These are phyloP conservation scores for Syzygium grande DNA, from an alignment of 345 rosid species.

Conservation along the genomic window DNA sequence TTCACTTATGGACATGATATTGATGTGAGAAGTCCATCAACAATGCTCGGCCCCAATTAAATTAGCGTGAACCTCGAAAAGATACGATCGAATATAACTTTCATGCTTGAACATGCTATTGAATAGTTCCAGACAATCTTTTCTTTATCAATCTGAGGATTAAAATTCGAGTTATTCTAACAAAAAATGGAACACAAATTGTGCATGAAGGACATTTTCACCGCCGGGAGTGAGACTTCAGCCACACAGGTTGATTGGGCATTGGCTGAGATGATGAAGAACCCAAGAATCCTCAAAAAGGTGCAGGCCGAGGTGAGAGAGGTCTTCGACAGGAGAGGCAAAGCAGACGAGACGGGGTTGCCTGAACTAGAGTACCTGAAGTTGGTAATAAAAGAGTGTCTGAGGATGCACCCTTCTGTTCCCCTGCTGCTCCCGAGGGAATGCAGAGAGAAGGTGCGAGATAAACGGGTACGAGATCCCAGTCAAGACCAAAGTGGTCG, in stretches of 20 bases:
- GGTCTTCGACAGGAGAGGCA: slow-evolving; percentile 3
- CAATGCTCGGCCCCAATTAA: background rate
- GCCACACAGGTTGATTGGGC: slow-evolving; percentile 16
- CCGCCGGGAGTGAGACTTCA: slow-evolving; percentile 24
- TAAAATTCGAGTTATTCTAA: background rate
- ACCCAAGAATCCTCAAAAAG: slow-evolving; percentile 17
- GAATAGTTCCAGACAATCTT: too few relatives aligned
- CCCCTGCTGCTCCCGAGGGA: slow-evolving; percentile 14
- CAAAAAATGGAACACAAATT: background rate
- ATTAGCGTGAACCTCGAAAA: background rate
- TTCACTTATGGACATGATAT: background rate
- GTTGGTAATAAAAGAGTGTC: slow-evolving; percentile 1
- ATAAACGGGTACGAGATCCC: slow-evolving; percentile 15
- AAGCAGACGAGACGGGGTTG: slow-evolving; percentile 1
- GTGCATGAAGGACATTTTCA: slow-evolving; percentile 13
- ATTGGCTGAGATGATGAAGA: slow-evolving; percentile 14
- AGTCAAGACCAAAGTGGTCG: slow-evolving; percentile 4
- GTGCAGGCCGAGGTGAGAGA: slow-evolving; percentile 20
- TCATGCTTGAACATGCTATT: background rate
- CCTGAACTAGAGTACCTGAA: slow-evolving; percentile 3
- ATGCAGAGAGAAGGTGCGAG: background rate
- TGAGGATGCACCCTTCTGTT: slow-evolving; percentile 1
- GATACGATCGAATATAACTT: background rate
- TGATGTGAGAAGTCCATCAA: background rate
- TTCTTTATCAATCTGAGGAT: background rate